These are phyloP conservation scores for Arctostaphylos glauca DNA, from an alignment of 148 eudicot species.

Conservation along the genomic window DNA sequence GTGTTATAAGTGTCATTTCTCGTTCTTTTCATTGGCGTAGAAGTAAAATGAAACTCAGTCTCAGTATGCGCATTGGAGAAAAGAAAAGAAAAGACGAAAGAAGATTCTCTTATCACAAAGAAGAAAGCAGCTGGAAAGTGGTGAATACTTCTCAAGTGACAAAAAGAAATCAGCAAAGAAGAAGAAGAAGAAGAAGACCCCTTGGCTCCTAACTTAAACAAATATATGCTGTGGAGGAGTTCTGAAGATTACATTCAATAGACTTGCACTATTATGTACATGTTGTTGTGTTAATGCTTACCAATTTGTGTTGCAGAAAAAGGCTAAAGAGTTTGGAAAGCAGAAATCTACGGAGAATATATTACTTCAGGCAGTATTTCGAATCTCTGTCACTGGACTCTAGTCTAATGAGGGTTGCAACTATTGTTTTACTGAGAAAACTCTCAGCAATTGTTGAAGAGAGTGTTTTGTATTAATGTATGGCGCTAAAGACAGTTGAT, in stretches of 20 bases:
- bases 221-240: constrained; percentile 18
- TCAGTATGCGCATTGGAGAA: too few species aligned
- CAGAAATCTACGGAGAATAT: constrained; percentile 45
- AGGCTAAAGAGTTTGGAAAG: constrained; percentile 60
- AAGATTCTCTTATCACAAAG: too few species aligned
- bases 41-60: too few species aligned
- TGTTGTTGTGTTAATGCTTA: constrained; percentile 13
- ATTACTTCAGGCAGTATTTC: background rate
- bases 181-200: constrained; percentile 41
- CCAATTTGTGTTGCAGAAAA: constrained; percentile 48
- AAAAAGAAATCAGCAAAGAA: constrained; percentile 71
- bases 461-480: background rate
- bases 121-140: constrained; percentile 92
- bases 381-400: background rate
- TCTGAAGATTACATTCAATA: background rate
- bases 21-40: too few species aligned
- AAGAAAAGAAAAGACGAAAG: too few species aligned
- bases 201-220: background rate
- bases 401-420: background rate
- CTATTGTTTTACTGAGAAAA: background rate
- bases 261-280: background rate
- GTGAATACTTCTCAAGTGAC: constrained; percentile 85
- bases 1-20: too few species aligned
- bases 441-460: background rate
- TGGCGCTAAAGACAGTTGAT: background rate